Conservation (phyloP, 495 filamentous ascomycete genomes). For the Chlorociboria aeruginascens region DNA sequence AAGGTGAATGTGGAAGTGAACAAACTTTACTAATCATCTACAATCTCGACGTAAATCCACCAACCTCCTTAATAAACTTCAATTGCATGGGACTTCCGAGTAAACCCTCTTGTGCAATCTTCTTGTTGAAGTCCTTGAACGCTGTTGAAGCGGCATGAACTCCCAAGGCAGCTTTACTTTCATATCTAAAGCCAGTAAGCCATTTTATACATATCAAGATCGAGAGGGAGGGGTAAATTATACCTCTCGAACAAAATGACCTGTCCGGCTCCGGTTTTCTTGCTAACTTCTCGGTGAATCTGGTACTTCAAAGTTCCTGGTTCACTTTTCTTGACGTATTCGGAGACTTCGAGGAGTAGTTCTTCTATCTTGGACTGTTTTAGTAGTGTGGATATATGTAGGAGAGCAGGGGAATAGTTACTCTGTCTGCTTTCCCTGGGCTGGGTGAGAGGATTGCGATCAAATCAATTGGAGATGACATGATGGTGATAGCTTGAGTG, state of each 20-base stretch:
- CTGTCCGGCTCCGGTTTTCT: constrained; percentile 15
- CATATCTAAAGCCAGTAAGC: constrained; percentile 8
- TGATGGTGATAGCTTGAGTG: constrained; percentile 1
- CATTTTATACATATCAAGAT: not conserved
- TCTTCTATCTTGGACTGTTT: constrained; percentile 13
- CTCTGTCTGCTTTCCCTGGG: constrained; percentile 16
- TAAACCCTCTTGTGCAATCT: constrained; percentile 8
- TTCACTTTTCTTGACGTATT: constrained; percentile 16
- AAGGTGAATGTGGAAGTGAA: no score
- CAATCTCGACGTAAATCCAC: constrained; percentile 11
- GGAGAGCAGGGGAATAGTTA: constrained; percentile 1
- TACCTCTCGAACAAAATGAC: constrained; percentile 20
- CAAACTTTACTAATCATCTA: no score
- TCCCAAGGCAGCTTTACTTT: constrained; percentile 10
- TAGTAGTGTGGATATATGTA: not conserved
- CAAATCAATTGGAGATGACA: constrained; percentile 15
- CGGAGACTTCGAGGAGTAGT: constrained; percentile 10
- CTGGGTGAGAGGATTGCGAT: constrained; percentile 19
- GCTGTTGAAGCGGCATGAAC: constrained; percentile 8
- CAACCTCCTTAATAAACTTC: constrained; percentile 14
- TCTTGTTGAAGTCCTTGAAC: constrained; percentile 14
- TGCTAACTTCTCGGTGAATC: constrained; percentile 12
- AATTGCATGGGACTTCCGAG: constrained; percentile 14
- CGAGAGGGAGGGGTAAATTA: not conserved
- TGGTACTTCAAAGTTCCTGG: constrained; percentile 18